Evolutionary conservation across 768 basidiomycete genomes (phyloP).

Genomic region (Suillus tomentosus): DNA sequence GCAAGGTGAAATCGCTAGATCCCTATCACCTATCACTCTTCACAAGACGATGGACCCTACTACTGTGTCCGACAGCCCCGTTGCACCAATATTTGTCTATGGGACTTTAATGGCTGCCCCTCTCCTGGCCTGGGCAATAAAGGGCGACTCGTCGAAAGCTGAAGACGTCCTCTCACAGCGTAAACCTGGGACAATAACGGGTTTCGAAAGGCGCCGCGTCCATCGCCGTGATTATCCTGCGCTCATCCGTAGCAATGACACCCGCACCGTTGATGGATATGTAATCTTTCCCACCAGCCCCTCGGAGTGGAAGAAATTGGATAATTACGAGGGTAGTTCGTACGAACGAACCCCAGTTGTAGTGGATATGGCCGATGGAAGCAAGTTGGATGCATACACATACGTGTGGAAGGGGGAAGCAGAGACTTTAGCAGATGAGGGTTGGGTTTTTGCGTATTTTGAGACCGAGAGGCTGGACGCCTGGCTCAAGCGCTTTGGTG

Average conservation of each 20-base stretch:
- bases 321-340: not conserved
- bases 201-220: not conserved
- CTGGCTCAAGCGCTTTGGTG: constrained; percentile 1
- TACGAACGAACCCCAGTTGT: not conserved
- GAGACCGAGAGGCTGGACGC: not conserved
- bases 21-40: not conserved
- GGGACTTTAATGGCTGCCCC: not conserved
- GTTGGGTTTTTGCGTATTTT: not conserved
- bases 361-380: not conserved
- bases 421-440: not conserved
- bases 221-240: not conserved
- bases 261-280: not conserved
- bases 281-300: not conserved
- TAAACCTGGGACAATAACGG: not conserved
- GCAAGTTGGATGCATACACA: not conserved
- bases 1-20: not conserved
- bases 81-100: constrained; percentile 2
- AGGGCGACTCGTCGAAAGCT: not conserved
- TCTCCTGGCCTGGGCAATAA: constrained; percentile 1
- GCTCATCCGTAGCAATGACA: not conserved
- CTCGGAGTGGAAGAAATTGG: not conserved
- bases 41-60: not conserved
- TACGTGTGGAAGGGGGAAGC: not conserved
- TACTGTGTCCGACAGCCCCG: not conserved
- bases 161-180: not conserved